Conservation (phyloP, 176 grass and related monocot species). For the Typha latifolia region DNA sequence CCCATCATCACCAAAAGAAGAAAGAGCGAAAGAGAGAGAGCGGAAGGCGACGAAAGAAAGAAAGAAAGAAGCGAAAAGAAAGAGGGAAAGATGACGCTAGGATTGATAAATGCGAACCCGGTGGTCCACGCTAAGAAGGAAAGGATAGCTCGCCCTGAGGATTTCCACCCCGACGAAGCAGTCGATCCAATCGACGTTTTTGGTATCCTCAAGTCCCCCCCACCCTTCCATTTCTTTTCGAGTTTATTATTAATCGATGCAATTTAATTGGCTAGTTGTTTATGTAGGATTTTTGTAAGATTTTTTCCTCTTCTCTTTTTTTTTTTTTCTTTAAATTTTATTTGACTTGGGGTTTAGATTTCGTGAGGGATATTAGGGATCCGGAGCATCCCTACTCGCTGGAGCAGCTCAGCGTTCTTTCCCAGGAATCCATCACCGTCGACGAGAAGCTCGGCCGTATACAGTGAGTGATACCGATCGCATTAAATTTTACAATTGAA, state of each 20-base stretch:
- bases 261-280: not conserved
- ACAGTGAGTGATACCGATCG: constrained; percentile 33
- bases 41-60: no score
- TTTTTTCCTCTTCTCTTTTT: not conserved
- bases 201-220: constrained; percentile 26
- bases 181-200: constrained; percentile 69
- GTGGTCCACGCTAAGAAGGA: constrained; percentile 81
- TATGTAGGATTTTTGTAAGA: not conserved
- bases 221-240: not conserved
- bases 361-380: constrained; percentile 98
- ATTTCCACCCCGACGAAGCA: constrained; percentile 39
- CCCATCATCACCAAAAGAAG: not conserved
- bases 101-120: constrained; percentile 95
- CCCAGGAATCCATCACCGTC: constrained; percentile 75
- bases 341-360: constrained; percentile 37
- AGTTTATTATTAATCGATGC: constrained; percentile 6
- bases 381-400: constrained; percentile 98
- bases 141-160: constrained; percentile 29
- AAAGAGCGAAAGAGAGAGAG: no score
- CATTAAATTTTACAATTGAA: not conserved
- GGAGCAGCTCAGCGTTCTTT: constrained; percentile 99
- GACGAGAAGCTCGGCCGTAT: constrained; percentile 93
- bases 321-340: not conserved
- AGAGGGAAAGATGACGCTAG: constrained; percentile 60
- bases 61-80: not conserved